These are phyloP conservation scores for Heimioporus sp. DNA, from an alignment of 768 basidiomycete genomes.

Conservation along the genomic window DNA sequence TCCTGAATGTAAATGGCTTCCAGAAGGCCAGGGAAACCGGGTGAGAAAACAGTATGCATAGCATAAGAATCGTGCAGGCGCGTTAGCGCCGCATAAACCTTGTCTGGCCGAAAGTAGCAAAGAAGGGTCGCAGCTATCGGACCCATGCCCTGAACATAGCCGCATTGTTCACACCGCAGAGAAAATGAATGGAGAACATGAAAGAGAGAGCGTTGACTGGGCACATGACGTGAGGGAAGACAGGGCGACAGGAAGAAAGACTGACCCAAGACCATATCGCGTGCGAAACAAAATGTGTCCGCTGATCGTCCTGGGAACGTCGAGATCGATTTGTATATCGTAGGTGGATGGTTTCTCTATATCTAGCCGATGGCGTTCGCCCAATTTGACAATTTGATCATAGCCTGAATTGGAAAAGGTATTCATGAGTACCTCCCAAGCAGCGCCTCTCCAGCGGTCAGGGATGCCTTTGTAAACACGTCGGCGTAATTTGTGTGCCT, in stretches of 20 bases:
- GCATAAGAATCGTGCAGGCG: slow-evolving; percentile 87
- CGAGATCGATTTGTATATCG: slow-evolving; percentile 97
- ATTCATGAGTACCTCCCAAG: slow-evolving; percentile 83
- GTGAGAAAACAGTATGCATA: slow-evolving; percentile 86
- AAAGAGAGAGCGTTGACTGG: slow-evolving; percentile 90
- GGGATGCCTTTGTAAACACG: slow-evolving; percentile 95
- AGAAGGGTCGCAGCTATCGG: slow-evolving; percentile 93
- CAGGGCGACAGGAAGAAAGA: slow-evolving; percentile 12
- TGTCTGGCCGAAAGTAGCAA: slow-evolving; percentile 91
- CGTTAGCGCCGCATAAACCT: slow-evolving; percentile 79
- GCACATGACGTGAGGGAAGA: slow-evolving; percentile 8
- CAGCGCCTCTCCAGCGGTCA: slow-evolving; percentile 91
- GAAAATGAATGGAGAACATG: slow-evolving; percentile 94
- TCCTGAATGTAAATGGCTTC: slow-evolving; percentile 98
- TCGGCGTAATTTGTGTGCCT: slow-evolving; percentile 65
- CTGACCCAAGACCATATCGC: slow-evolving; percentile 92
- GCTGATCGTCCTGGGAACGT: slow-evolving; percentile 93
- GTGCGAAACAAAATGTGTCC: slow-evolving; percentile 95
- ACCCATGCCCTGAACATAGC: slow-evolving; percentile 99
- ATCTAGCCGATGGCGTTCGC: slow-evolving; percentile 53
- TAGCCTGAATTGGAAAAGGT: slow-evolving; percentile 46
- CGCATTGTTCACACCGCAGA: slow-evolving; percentile 78
- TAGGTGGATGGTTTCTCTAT: slow-evolving; percentile 82
- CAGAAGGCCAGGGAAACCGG: slow-evolving; percentile 93
- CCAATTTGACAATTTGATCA: slow-evolving; percentile 43